phyloP scores from a whole-genome alignment of 1,284 basidiomycete genomes.

The Neotropicomus parvogracilis region DNA sequence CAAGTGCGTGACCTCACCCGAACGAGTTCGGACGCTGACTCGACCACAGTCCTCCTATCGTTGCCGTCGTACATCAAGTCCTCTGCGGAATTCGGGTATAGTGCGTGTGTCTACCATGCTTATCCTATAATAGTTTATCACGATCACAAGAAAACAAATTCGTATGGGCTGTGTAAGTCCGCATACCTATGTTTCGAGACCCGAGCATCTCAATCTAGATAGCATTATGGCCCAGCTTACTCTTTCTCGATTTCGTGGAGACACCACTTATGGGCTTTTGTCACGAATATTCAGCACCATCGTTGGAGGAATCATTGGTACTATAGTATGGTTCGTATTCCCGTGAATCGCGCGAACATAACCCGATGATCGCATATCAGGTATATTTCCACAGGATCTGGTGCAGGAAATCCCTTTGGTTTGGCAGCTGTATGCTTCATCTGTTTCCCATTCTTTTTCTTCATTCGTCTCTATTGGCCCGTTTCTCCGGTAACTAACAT shows the following conservation, averaged over 20 bases:
- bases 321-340: slow-evolving; percentile 59
- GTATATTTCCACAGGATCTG: slow-evolving; percentile 70
- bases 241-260: slow-evolving; percentile 67
- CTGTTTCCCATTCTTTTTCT: slow-evolving; percentile 68
- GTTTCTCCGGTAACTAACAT: slow-evolving; percentile 69
- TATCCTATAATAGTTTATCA: not conserved
- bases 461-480: slow-evolving; percentile 70
- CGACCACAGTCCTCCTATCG: slow-evolving; percentile 48
- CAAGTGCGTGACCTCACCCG: slow-evolving; percentile 36
- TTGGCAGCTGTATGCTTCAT: slow-evolving; percentile 69
- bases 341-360: not conserved
- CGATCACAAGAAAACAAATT: slow-evolving; percentile 44
- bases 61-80: slow-evolving; percentile 58
- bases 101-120: slow-evolving; percentile 35
- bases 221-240: slow-evolving; percentile 75
- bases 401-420: slow-evolving; percentile 70
- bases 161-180: slow-evolving; percentile 53
- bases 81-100: slow-evolving; percentile 57
- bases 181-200: not conserved
- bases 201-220: slow-evolving; percentile 1
- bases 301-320: slow-evolving; percentile 64
- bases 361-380: slow-evolving; percentile 33
- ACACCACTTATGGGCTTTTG: slow-evolving; percentile 68
- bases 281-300: slow-evolving; percentile 67
- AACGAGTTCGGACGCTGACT: not conserved